A percentile compares a stretch with the other conserved stretches of the same genome.
Conservation (phyloP, 371 early-diverging fungal species). For the Mortierella polycephala region DNA sequence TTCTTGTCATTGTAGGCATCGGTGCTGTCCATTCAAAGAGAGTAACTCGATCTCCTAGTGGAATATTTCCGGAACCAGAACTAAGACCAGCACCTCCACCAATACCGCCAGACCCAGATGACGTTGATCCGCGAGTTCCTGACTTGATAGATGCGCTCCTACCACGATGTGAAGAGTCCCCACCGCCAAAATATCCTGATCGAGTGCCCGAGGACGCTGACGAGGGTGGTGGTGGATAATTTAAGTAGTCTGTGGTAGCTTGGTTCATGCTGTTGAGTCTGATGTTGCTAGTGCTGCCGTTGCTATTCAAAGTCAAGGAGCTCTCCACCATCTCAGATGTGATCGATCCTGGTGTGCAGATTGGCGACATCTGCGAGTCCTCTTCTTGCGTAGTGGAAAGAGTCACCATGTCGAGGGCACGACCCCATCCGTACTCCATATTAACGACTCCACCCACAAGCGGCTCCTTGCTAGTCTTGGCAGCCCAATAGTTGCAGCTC, state of each 20-base stretch:
- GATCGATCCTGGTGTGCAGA: background rate
- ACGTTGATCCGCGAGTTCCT: slow-evolving; percentile 30
- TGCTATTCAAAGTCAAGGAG: slow-evolving; percentile 1
- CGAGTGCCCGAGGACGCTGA: slow-evolving; percentile 3
- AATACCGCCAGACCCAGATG: slow-evolving; percentile 15
- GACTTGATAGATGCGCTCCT: slow-evolving; percentile 43
- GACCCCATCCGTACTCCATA: slow-evolving; percentile 92
- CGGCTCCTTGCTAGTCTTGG: slow-evolving; percentile 87
- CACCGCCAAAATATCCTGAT: background rate
- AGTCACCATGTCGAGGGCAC: slow-evolving; percentile 57
- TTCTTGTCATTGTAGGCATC: slow-evolving; percentile 30
- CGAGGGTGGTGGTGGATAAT: slow-evolving; percentile 14
- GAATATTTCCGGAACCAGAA: background rate
- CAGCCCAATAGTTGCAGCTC: slow-evolving; percentile 93
- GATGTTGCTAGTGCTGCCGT: slow-evolving; percentile 8
- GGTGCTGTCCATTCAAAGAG: slow-evolving; percentile 49
- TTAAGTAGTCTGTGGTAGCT: slow-evolving; percentile 8
- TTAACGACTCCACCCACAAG: slow-evolving; percentile 84
- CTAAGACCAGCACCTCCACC: background rate
- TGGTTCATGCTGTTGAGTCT: background rate
- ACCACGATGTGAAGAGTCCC: background rate
- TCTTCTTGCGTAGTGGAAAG: slow-evolving; percentile 5
- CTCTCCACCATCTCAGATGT: slow-evolving; percentile 9
- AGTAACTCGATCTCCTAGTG: slow-evolving; percentile 22
- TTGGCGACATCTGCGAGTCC: slow-evolving; percentile 12